Evolutionary conservation across 306 rosid genomes (phyloP).

Genomic region (Oemleria cerasiformis): DNA sequence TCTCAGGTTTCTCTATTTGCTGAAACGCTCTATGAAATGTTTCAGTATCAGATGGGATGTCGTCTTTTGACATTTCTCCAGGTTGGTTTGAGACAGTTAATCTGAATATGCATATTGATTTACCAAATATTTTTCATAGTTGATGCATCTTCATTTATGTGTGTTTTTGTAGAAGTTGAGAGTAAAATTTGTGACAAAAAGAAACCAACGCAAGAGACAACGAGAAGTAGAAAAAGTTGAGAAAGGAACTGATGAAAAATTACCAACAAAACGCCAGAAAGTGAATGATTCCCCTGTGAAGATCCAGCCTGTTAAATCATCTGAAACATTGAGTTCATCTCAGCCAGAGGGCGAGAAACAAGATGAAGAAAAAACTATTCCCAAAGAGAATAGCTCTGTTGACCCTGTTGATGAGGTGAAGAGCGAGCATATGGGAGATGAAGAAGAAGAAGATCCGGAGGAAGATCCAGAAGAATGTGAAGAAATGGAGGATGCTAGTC

Average conservation of each 20-base stretch:
- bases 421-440: slow-evolving; percentile 66
- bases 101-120: slow-evolving; percentile 17
- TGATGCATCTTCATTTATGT: slow-evolving; percentile 9
- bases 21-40: slow-evolving; percentile 93
- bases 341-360: slow-evolving; percentile 45
- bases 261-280: slow-evolving; percentile 58
- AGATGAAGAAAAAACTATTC: slow-evolving; percentile 20
- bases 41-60: slow-evolving; percentile 94
- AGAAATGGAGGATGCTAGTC: slow-evolving; percentile 63
- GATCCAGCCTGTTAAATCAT: slow-evolving; percentile 35
- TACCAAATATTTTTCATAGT: neutral
- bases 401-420: slow-evolving; percentile 47
- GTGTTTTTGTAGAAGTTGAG: slow-evolving; percentile 59
- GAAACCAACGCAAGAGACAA: slow-evolving; percentile 81
- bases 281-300: slow-evolving; percentile 48
- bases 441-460: slow-evolving; percentile 62
- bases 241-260: slow-evolving; percentile 38
- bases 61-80: slow-evolving; percentile 78
- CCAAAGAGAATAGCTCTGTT: slow-evolving; percentile 37
- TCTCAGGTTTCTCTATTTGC: slow-evolving; percentile 90
- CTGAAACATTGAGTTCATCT: slow-evolving; percentile 33
- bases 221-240: slow-evolving; percentile 58
- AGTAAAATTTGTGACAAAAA: slow-evolving; percentile 59
- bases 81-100: slow-evolving; percentile 45
- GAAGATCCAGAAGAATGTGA: slow-evolving; percentile 90